Evolutionary conservation across 345 rosid genomes (phyloP).

Genomic region (Iberis pinnata): DNA sequence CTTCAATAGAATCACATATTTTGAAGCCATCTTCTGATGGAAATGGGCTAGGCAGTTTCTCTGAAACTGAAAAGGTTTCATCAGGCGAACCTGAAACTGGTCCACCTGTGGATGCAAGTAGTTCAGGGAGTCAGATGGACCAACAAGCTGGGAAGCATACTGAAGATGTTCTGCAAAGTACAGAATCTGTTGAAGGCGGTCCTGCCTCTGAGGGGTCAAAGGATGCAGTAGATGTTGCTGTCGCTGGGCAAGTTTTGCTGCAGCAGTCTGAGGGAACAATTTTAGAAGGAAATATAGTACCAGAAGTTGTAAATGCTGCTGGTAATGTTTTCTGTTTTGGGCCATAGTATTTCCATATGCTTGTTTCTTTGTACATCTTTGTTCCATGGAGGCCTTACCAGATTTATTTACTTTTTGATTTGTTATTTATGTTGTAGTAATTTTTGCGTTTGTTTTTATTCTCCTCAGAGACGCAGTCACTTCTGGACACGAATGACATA

Average conservation of each 20-base stretch:
- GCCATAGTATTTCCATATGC: constrained; percentile 2
- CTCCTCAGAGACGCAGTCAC: constrained; percentile 15
- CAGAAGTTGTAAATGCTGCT: constrained; percentile 27
- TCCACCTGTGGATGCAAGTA: constrained; percentile 26
- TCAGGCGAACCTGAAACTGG: constrained; percentile 27
- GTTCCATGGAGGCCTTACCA: not conserved
- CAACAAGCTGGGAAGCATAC: constrained; percentile 16
- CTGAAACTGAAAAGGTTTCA: constrained; percentile 24
- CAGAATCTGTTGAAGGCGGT: constrained; percentile 24
- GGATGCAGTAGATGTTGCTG: constrained; percentile 28
- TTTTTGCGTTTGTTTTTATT: constrained; percentile 1
- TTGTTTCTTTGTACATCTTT: constrained; percentile 12
- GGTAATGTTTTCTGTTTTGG: constrained; percentile 35
- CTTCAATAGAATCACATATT: constrained; percentile 25
- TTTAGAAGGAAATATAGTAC: constrained; percentile 30
- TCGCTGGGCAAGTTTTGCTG: constrained; percentile 21
- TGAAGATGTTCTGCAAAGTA: constrained; percentile 27
- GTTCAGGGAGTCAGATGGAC: constrained; percentile 27
- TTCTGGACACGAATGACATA: constrained; percentile 2
- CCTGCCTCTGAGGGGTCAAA: constrained; percentile 29
- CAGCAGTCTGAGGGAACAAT: constrained; percentile 26
- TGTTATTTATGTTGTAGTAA: constrained; percentile 2
- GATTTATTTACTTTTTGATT: constrained; percentile 3
- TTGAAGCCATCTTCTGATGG: constrained; percentile 27
- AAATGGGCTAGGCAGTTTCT: constrained; percentile 20